A percentile compares a stretch with the other conserved stretches of the same genome.
Evolutionary conservation across 2,329 filamentous ascomycete genomes (phyloP).

Genomic region (Fusarium scirpi): DNA sequence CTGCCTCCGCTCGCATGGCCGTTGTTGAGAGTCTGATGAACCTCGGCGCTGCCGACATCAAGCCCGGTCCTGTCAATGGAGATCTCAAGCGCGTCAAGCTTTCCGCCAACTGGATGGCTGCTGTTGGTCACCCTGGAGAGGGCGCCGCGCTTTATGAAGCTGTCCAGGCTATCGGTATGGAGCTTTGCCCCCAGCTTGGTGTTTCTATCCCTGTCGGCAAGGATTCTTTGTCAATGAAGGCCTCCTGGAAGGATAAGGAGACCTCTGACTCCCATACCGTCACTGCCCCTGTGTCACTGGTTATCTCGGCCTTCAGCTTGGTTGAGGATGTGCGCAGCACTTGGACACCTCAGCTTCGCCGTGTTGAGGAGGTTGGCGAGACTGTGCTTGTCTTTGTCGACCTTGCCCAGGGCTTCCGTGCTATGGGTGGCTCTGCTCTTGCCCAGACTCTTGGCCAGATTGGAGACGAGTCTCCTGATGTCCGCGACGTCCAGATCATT

Average conservation of each 20-base stretch:
- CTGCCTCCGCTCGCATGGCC: constrained; percentile 94
- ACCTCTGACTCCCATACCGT: constrained; percentile 81
- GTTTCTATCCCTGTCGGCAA: constrained; percentile 97
- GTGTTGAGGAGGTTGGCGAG: constrained; percentile 88
- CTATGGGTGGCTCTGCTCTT: constrained; percentile 89
- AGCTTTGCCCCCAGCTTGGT: constrained; percentile 89
- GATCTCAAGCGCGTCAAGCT: constrained; percentile 84
- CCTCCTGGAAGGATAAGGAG: constrained; percentile 84
- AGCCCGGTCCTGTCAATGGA: constrained; percentile 59
- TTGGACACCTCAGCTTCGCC: constrained; percentile 91
- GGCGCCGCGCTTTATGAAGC: constrained; percentile 93
- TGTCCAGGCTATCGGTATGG: constrained; percentile 91
- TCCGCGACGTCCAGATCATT: constrained; percentile 83
- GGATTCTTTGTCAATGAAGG: constrained; percentile 99
- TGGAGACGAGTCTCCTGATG: constrained; percentile 86
- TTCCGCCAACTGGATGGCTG: constrained; percentile 99
- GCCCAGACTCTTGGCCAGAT: constrained; percentile 90
- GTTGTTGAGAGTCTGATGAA: constrained; percentile 96
- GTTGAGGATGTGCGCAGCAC: constrained; percentile 86
- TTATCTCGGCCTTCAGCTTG: constrained; percentile 90
- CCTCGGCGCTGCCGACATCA: constrained; percentile 79
- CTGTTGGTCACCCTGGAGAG: constrained; percentile 92
- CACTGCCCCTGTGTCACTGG: constrained; percentile 89
- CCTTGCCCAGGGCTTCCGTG: constrained; percentile 81
- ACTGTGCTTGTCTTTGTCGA: constrained; percentile 92